Evolutionary conservation across 2,329 filamentous ascomycete species (phyloP), one percentile per base, ranked within the genome.

Genomic region (Westerdykella sp.): DNA sequence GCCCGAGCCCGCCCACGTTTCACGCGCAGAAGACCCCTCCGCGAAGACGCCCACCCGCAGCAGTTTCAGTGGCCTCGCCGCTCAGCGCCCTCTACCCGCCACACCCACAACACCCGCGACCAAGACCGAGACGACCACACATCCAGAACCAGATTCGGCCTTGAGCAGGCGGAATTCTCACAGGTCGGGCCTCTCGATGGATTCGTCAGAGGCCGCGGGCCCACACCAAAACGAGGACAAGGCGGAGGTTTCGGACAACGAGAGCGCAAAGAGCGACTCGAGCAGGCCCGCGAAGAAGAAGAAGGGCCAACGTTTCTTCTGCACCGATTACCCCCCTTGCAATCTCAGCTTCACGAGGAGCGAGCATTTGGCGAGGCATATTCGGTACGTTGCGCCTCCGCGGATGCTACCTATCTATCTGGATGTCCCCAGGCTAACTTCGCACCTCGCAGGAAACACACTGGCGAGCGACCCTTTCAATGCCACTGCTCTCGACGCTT

Each of bases 281-380:
- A 85, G 87, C 47, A 79, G 84, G 49, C 84, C 86, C 7, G 83
- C 78, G 41, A 95, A 94, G 71, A 97, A 96, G 78, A 96, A 95
- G 72, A 95, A 95, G 68, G 88, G 89, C 0, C 89, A 96, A 66
- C 81, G 88, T 37, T 98, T 98, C 68, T 96, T 91, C 68, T 98
- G 93, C 70, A 94, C 85, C 4, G 89, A 95, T 25, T 97, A 88
- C 56, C 91, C 91, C 21, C 90, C 90, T 4, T 98, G 93, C 68
- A 90, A 84, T 59, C 68, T 98, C 45, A 96, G 89, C 67, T 98
- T 98, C 63, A 97, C 93, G 0, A 77, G 93, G 49, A 97, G 91
- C 61, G 93, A 98, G 65, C 93, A 98, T 72, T 69, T 98, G 47
- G 91, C 91, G 13, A 80, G 93, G 40, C 93, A 98, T 61, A 97